Conservation (phyloP, 768 basidiomycete species). For the Kwoniella mangroviensis region DNA sequence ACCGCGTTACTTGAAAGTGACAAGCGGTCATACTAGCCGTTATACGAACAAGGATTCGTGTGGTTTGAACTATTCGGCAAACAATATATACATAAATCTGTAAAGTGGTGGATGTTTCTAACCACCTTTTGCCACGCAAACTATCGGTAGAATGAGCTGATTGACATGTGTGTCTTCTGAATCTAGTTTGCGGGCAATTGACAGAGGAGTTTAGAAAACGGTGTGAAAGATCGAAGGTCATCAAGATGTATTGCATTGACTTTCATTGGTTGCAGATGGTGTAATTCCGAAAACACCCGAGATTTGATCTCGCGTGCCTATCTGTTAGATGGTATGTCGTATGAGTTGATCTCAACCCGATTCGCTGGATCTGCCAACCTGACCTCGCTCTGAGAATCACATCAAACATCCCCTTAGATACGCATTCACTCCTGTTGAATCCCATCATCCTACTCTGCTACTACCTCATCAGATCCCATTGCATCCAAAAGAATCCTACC, state of each 20-base stretch:
- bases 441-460: not conserved
- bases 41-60: conserved; percentile 31
- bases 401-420: too few relatives aligned
- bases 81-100: too few relatives aligned
- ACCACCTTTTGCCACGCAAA: too few relatives aligned
- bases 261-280: not conserved
- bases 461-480: conserved; percentile 8
- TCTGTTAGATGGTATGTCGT: not conserved
- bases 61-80: not conserved
- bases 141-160: too few relatives aligned
- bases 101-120: too few relatives aligned
- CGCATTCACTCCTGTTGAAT: not conserved
- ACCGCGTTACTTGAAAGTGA: conserved; percentile 24
- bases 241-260: not conserved
- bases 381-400: not conserved
- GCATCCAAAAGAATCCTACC: not conserved
- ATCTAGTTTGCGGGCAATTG: too few relatives aligned
- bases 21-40: conserved; percentile 38
- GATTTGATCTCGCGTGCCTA: not conserved
- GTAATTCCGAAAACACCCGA: conserved; percentile 4
- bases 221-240: too few relatives aligned
- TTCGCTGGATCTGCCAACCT: not conserved
- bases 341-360: not conserved
- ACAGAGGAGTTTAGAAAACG: too few relatives aligned
- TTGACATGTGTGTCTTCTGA: too few relatives aligned